Conservation (phyloP, 768 basidiomycete genomes). For the Tylopilus sp. region DNA sequence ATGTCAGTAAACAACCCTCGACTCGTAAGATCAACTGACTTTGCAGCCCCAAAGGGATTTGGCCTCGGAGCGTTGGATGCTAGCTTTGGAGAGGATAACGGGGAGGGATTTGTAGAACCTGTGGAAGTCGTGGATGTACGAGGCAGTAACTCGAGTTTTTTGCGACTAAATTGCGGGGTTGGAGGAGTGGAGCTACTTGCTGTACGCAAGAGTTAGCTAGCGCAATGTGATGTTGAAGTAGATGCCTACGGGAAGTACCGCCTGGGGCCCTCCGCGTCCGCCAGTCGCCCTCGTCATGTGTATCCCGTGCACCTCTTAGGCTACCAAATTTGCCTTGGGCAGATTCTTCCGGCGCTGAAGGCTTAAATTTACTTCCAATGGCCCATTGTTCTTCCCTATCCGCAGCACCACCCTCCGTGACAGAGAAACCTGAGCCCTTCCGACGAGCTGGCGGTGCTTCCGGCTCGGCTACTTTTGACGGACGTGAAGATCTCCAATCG, state of each 20-base stretch:
- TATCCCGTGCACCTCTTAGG: constrained; percentile 44
- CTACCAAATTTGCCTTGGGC: constrained; percentile 43
- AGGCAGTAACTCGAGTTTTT: constrained; percentile 84
- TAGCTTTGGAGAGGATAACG: constrained; percentile 77
- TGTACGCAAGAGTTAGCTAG: constrained; percentile 27
- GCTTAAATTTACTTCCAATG: constrained; percentile 71
- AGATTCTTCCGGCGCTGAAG: constrained; percentile 42
- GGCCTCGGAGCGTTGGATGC: constrained; percentile 46
- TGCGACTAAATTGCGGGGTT: constrained; percentile 74
- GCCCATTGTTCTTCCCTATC: constrained; percentile 80
- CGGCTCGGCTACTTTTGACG: constrained; percentile 40
- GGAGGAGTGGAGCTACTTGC: constrained; percentile 74
- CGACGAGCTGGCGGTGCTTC: constrained; percentile 49
- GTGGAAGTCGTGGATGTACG: constrained; percentile 62
- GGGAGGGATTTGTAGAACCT: constrained; percentile 65
- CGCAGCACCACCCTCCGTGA: constrained; percentile 48
- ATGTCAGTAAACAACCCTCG: constrained; percentile 6
- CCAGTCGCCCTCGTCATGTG: constrained; percentile 70
- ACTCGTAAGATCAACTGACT: constrained; percentile 39
- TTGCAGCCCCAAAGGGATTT: constrained; percentile 88
- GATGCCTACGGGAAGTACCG: constrained; percentile 61
- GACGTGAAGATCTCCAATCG: constrained; percentile 71
- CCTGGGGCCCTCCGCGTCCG: constrained; percentile 46
- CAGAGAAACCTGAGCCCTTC: constrained; percentile 55
- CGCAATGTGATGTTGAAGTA: constrained; percentile 20